These are phyloP conservation scores for Spergularia azorica DNA, from an alignment of 179 eudicot species.

Conservation along the genomic window DNA sequence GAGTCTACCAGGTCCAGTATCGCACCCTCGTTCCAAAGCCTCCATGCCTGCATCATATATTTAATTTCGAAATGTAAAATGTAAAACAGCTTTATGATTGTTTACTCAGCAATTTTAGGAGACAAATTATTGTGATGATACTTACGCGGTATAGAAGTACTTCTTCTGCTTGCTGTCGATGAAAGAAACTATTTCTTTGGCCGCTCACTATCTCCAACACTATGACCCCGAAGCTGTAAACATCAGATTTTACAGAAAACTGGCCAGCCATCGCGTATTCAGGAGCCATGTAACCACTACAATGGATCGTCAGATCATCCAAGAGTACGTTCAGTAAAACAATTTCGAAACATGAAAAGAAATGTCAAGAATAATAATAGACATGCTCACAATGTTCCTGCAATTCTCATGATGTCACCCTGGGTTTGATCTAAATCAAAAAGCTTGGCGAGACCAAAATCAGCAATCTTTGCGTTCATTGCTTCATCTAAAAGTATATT, in stretches of 20 bases:
- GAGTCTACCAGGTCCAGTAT: slow-evolving; percentile 14
- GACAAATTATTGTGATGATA: too few relatives aligned
- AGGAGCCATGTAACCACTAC: slow-evolving; percentile 28
- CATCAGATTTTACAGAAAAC: slow-evolving; percentile 23
- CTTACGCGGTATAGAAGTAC: slow-evolving; percentile 29
- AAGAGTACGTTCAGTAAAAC: too few relatives aligned
- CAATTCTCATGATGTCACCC: slow-evolving; percentile 45
- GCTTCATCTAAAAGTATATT: slow-evolving; percentile 37
- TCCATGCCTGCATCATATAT: slow-evolving; percentile 43
- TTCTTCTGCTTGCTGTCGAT: slow-evolving; percentile 25
- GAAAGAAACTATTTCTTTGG: slow-evolving; percentile 23
- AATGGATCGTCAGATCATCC: neutral
- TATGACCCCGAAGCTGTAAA: slow-evolving; percentile 38
- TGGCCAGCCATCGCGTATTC: slow-evolving; percentile 16
- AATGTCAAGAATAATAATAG: neutral
- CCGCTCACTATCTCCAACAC: slow-evolving; percentile 31
- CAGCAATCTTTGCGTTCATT: slow-evolving; percentile 50
- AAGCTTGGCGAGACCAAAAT: slow-evolving; percentile 52
- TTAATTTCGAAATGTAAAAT: too few relatives aligned
- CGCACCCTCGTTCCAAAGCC: slow-evolving; percentile 28
- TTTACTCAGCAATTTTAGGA: too few relatives aligned
- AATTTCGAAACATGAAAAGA: neutral
- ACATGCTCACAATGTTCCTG: slow-evolving; percentile 51
- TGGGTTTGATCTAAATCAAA: slow-evolving; percentile 42
- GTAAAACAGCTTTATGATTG: too few relatives aligned